These are phyloP conservation scores for Tolypocladium amazonense DNA, from an alignment of 2,329 filamentous ascomycete species.

Conservation along the genomic window DNA sequence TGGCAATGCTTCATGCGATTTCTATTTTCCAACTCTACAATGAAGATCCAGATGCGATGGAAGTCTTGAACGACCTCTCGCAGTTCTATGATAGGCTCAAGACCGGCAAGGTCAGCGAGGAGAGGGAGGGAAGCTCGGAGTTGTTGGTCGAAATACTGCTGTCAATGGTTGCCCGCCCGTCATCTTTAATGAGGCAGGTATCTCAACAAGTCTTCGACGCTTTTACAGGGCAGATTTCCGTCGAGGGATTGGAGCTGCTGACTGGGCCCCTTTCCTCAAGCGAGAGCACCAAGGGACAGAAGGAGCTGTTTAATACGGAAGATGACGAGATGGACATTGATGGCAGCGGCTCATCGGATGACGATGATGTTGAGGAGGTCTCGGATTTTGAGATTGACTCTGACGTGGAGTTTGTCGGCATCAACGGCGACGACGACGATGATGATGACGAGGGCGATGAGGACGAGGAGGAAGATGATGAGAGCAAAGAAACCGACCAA, in stretches of 20 bases:
- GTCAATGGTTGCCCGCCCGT: slow-evolving; percentile 80
- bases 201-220: slow-evolving; percentile 80
- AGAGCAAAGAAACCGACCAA: slow-evolving; percentile 27
- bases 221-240: slow-evolving; percentile 66
- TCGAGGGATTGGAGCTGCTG: slow-evolving; percentile 56
- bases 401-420: slow-evolving; percentile 39
- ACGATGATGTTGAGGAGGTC: slow-evolving; percentile 27
- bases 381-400: slow-evolving; percentile 36
- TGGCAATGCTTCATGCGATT: slow-evolving; percentile 74
- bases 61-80: slow-evolving; percentile 72
- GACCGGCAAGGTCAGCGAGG: slow-evolving; percentile 29
- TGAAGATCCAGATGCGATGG: slow-evolving; percentile 75
- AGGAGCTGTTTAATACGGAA: slow-evolving; percentile 69
- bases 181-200: slow-evolving; percentile 73
- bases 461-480: slow-evolving; percentile 29
- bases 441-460: slow-evolving; percentile 30
- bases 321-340: slow-evolving; percentile 48
- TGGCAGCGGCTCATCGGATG: slow-evolving; percentile 29
- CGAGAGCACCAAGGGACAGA: slow-evolving; percentile 74
- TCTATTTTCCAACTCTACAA: slow-evolving; percentile 85
- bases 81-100: slow-evolving; percentile 61
- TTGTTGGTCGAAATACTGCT: slow-evolving; percentile 79
- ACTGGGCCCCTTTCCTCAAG: slow-evolving; percentile 63
- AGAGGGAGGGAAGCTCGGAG: slow-evolving; percentile 51
- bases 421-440: slow-evolving; percentile 28